Evolutionary conservation across 371 early-diverging fungal species (phyloP).

Genomic region (Mucor saturninus): DNA sequence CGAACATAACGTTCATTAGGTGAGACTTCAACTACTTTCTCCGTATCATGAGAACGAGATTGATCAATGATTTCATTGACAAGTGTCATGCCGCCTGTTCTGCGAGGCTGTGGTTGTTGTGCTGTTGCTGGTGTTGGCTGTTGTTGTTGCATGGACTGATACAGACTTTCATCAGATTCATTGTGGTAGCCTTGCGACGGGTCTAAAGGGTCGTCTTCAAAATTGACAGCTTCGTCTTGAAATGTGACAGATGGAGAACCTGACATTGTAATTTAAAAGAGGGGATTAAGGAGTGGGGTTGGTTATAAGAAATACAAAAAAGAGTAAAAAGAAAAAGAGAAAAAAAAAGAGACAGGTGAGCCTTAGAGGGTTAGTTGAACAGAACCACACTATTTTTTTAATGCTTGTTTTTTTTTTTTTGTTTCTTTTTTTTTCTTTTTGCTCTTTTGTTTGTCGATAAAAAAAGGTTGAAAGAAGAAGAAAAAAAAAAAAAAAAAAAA

Average conservation of each 20-base stretch:
- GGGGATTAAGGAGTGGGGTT: slow-evolving; percentile 2
- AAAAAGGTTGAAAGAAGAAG: too few species aligned
- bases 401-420: too few species aligned
- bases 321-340: too few species aligned
- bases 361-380: too few species aligned
- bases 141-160: slow-evolving; percentile 13
- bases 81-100: slow-evolving; percentile 14
- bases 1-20: slow-evolving; percentile 74
- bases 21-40: slow-evolving; percentile 72
- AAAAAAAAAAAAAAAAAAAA: too few species aligned
- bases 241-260: slow-evolving; percentile 27
- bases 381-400: too few species aligned
- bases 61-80: slow-evolving; percentile 41
- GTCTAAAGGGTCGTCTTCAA: slow-evolving; percentile 33
- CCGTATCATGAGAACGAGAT: slow-evolving; percentile 56
- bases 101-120: slow-evolving; percentile 12
- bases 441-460: too few species aligned
- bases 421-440: too few species aligned
- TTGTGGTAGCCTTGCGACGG: slow-evolving; percentile 6
- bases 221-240: slow-evolving; percentile 27
- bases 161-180: slow-evolving; percentile 17
- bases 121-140: slow-evolving; percentile 7
- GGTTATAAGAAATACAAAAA: too few species aligned
- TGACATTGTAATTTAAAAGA: slow-evolving; percentile 14
- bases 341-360: too few species aligned